phyloP scores from a whole-genome alignment of 164 flowering plant genomes.

The Tinospora cordifolia region DNA sequence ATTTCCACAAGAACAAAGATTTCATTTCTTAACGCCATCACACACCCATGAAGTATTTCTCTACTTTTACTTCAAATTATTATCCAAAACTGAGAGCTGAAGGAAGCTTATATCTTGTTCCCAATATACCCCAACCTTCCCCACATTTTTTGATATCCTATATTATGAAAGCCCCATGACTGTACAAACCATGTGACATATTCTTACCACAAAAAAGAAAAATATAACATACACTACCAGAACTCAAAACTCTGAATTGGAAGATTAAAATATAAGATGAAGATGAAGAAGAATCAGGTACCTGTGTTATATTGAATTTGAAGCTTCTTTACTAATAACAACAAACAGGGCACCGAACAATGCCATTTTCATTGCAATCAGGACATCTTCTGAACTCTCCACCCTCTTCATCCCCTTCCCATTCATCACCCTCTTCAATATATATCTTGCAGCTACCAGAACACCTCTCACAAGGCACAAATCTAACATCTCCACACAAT shows the following conservation, averaged over 20 bases:
- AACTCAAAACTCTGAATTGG: conserved; percentile 3
- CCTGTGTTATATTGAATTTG: not conserved
- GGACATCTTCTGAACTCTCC: conserved; percentile 63
- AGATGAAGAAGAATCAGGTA: not conserved
- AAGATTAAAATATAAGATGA: not conserved
- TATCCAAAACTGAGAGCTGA: conserved; percentile 9
- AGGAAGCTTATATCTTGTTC: conserved; percentile 1
- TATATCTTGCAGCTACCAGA: conserved; percentile 85
- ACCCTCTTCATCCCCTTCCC: conserved; percentile 30
- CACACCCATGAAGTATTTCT: not conserved
- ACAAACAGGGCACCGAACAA: conserved; percentile 66
- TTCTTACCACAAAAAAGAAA: not conserved
- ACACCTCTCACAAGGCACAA: conserved; percentile 80
- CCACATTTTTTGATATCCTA: not conserved
- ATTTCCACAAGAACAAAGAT: not conserved
- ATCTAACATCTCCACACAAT: conserved; percentile 81
- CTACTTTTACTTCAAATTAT: conserved; percentile 3
- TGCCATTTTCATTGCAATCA: conserved; percentile 88
- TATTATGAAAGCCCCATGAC: not conserved
- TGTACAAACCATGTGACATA: conserved; percentile 10
- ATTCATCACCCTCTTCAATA: conserved; percentile 26
- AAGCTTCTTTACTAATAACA: conserved; percentile 26
- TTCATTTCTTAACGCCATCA: conserved; percentile 2
- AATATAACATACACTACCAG: conserved; percentile 1
- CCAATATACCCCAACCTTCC: not conserved